phyloP scores from a whole-genome alignment of 2,329 filamentous ascomycete genomes.

The Aspergillus quadrilineatus region DNA sequence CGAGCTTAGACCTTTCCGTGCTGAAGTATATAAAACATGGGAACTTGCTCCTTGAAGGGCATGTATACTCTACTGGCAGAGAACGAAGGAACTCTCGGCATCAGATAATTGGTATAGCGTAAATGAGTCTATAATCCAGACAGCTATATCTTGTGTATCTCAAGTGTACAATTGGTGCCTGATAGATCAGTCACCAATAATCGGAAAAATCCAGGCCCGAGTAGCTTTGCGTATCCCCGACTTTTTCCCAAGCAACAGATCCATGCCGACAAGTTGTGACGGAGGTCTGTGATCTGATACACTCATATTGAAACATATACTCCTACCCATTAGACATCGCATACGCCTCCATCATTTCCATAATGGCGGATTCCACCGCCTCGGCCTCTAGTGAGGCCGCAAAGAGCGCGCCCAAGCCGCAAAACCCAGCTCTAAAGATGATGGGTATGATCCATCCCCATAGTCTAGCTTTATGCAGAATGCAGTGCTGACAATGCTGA shows the following conservation, averaged over 20 bases:
- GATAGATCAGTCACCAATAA: not conserved
- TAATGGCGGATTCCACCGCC: slow-evolving; percentile 12
- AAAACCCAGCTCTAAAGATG: slow-evolving; percentile 25
- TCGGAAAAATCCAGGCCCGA: slow-evolving; percentile 13
- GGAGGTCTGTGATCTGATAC: not conserved
- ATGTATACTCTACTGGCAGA: too few species aligned
- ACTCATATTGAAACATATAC: not conserved
- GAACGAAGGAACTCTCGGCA: too few species aligned
- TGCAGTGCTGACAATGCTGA: not conserved
- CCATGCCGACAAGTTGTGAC: not conserved
- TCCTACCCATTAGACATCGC: not conserved
- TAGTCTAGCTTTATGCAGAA: not conserved
- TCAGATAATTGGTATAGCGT: too few species aligned
- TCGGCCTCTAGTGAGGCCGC: slow-evolving; percentile 8
- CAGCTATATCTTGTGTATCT: too few species aligned
- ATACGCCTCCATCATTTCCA: not conserved
- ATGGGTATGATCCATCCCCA: slow-evolving; percentile 20
- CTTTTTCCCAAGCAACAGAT: slow-evolving; percentile 9
- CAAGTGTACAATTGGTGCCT: not conserved
- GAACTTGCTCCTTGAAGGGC: too few species aligned
- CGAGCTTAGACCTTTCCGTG: slow-evolving; percentile 6
- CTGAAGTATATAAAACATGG: too few species aligned
- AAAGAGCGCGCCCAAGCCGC: slow-evolving; percentile 20
- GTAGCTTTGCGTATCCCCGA: slow-evolving; percentile 4
- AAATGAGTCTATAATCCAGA: too few species aligned